Evolutionary conservation across 805 yeast species (phyloP).

Genomic region (Komagataella pastoris): DNA sequence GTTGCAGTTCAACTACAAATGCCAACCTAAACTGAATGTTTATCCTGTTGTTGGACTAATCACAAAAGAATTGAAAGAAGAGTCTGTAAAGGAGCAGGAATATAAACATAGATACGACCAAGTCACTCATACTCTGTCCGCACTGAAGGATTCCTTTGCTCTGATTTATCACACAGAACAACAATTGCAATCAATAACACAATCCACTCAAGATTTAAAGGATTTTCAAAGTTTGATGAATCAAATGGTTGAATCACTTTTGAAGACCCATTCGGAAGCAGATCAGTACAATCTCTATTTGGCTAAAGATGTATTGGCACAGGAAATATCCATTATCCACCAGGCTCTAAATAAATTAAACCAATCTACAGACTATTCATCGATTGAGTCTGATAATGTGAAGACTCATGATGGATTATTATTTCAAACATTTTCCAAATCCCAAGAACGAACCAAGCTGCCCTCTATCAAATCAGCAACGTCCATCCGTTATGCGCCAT

Average conservation of each 20-base stretch:
- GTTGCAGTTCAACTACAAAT: no score
- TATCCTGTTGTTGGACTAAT: not conserved
- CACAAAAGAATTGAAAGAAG: not conserved
- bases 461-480: not conserved
- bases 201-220: not conserved
- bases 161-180: not conserved
- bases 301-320: not conserved
- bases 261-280: not conserved
- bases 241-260: not conserved
- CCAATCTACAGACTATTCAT: not conserved
- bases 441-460: not conserved
- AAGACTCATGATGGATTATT: not conserved
- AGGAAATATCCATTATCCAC: not conserved
- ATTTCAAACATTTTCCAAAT: not conserved
- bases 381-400: not conserved
- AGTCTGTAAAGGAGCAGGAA: not conserved
- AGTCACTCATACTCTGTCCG: not conserved
- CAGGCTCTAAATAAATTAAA: not conserved
- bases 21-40: not conserved
- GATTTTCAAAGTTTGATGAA: not conserved
- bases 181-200: not conserved
- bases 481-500: not conserved
- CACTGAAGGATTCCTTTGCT: not conserved
- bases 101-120: not conserved
- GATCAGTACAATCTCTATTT: not conserved